Evolutionary conservation across 768 basidiomycete genomes (phyloP).

Genomic region (Amanita muscaria): DNA sequence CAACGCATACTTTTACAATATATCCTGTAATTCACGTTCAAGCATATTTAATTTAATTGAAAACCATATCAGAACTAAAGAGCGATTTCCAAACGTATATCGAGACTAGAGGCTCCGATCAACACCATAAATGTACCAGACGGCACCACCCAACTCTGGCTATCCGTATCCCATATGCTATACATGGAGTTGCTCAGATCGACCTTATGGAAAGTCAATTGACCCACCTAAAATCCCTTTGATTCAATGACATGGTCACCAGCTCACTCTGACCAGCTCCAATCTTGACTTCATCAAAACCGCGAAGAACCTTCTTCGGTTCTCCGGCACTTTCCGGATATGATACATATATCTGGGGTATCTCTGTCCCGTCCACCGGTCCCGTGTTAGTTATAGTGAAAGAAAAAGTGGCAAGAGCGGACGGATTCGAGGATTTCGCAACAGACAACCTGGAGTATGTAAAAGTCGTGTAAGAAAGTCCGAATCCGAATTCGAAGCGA

Average conservation of each 20-base stretch:
- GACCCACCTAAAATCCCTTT: slow-evolving; percentile 38
- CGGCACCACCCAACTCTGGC: slow-evolving; percentile 43
- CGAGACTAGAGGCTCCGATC: slow-evolving; percentile 43
- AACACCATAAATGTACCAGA: slow-evolving; percentile 42
- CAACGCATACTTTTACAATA: no score
- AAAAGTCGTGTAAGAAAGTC: slow-evolving; percentile 69
- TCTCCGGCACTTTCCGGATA: slow-evolving; percentile 39
- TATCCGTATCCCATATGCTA: slow-evolving; percentile 45
- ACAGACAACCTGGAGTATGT: slow-evolving; percentile 45
- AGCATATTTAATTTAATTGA: no score
- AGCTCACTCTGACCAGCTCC: slow-evolving; percentile 25
- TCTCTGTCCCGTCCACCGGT: slow-evolving; percentile 39
- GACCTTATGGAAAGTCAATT: background rate
- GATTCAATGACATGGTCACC: slow-evolving; percentile 29
- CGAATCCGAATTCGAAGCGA: slow-evolving; percentile 62
- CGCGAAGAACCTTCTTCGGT: slow-evolving; percentile 40
- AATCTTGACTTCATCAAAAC: slow-evolving; percentile 40
- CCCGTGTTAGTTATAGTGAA: slow-evolving; percentile 45
- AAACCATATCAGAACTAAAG: no score
- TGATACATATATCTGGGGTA: slow-evolving; percentile 45
- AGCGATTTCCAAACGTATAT: slow-evolving; percentile 29
- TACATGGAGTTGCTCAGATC: slow-evolving; percentile 4
- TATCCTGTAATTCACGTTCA: no score
- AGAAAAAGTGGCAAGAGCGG: slow-evolving; percentile 25
- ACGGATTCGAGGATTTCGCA: slow-evolving; percentile 11